Percentiles rank a stretch among this genome's conserved stretches.
Conservation (phyloP, 2,329 filamentous ascomycete genomes). For the Microsporum ferrugineum region DNA sequence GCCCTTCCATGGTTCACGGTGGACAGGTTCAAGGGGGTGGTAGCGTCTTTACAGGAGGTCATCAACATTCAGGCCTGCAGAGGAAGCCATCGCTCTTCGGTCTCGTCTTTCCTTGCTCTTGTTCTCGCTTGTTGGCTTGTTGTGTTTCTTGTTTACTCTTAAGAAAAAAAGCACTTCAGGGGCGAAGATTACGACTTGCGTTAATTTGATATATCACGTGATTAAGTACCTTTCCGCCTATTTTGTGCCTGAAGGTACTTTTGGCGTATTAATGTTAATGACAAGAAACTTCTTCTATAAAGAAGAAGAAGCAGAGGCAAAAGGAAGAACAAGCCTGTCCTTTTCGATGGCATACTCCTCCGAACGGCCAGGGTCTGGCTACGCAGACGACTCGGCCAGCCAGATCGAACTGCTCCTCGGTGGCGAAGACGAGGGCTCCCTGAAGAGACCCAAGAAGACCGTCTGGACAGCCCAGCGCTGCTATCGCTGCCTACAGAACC, state of each 20-base stretch:
- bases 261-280: background rate
- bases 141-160: background rate
- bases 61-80: background rate
- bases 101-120: background rate
- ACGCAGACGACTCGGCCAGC: background rate
- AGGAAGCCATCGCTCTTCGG: background rate
- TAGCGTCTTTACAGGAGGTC: background rate
- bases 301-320: background rate
- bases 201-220: background rate
- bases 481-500: background rate
- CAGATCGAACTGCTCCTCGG: background rate
- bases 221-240: background rate
- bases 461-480: background rate
- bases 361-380: background rate
- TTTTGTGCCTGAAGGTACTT: background rate
- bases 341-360: background rate
- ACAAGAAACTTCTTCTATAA: background rate
- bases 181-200: background rate
- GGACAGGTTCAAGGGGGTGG: background rate
- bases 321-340: background rate
- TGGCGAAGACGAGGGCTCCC: background rate
- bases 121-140: background rate
- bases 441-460: background rate
- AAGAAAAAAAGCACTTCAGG: background rate
- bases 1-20: constrained; percentile 11